phyloP scores from a whole-genome alignment of 2,329 filamentous ascomycete genomes.

The Trichoderma arundinaceum region DNA sequence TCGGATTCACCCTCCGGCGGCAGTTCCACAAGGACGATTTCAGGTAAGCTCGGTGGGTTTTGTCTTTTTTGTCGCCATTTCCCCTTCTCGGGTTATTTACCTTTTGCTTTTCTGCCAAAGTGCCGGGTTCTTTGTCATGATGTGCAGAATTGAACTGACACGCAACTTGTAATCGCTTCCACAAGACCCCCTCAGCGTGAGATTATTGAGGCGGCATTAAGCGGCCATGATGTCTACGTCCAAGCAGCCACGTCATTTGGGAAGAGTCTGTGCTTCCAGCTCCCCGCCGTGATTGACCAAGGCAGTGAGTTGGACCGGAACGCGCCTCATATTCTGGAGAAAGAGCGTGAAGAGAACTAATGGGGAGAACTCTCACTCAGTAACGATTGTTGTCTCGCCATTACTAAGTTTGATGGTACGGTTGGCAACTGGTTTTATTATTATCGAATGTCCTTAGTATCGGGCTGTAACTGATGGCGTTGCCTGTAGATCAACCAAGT shows the following conservation, averaged over 20 bases:
- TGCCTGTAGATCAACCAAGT: conserved; percentile 84
- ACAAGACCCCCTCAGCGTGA: conserved; percentile 81
- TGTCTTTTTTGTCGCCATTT: conserved; percentile 1
- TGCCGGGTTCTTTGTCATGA: not conserved
- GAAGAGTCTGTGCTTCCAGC: conserved; percentile 91
- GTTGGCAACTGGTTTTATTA: not conserved
- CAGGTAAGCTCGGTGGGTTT: conserved; percentile 54
- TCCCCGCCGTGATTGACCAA: conserved; percentile 84
- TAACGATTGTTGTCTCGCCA: conserved; percentile 90
- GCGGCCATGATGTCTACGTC: conserved; percentile 88
- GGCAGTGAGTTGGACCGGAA: conserved; percentile 67
- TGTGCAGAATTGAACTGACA: conserved; percentile 7
- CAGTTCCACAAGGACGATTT: conserved; percentile 78
- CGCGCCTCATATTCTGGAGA: conserved; percentile 30
- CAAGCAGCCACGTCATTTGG: conserved; percentile 91
- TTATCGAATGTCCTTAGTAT: not conserved
- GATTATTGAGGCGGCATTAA: conserved; percentile 80
- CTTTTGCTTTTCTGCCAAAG: not conserved
- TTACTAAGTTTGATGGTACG: conserved; percentile 84
- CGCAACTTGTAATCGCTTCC: not conserved
- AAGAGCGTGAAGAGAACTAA: conserved; percentile 2
- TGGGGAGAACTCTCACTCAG: conserved; percentile 48
- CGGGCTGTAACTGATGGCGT: not conserved
- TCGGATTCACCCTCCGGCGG: conserved; percentile 74
- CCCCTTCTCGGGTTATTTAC: conserved; percentile 29